Percentiles rank a stretch among this genome's conserved stretches.
Evolutionary conservation across 2,329 filamentous ascomycete species (phyloP).

Genomic region (Rhynchosporium graminicola): DNA sequence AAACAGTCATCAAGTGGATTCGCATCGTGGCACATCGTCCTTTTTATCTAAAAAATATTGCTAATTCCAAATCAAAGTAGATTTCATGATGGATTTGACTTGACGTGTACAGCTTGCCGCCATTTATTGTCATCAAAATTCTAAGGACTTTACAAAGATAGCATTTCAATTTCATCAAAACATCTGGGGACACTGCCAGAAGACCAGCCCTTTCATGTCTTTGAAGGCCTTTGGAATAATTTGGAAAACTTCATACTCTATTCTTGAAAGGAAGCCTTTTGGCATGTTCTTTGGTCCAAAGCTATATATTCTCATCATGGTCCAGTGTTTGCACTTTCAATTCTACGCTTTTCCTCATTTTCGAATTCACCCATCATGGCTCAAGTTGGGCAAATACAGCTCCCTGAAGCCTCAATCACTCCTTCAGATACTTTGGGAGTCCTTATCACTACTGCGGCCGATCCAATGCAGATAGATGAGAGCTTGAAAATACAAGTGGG

Average conservation of each 20-base stretch:
- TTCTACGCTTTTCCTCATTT: conserved; percentile 19
- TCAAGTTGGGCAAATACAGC: conserved; percentile 17
- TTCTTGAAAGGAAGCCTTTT: not conserved
- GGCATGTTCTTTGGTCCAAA: conserved; percentile 3
- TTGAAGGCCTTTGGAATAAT: not conserved
- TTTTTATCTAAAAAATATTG: too few species aligned
- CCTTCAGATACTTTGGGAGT: not conserved
- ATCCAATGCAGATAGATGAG: not conserved
- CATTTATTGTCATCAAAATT: too few species aligned
- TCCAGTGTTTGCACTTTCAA: conserved; percentile 1
- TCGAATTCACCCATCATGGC: conserved; percentile 18
- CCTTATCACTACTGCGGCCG: not conserved
- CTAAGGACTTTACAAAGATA: too few species aligned
- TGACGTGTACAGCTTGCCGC: too few species aligned
- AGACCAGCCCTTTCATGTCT: not conserved
- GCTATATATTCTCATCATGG: conserved; percentile 20
- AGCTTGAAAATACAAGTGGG: not conserved
- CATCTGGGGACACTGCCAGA: too few species aligned
- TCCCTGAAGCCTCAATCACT: not conserved
- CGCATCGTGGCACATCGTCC: too few species aligned
- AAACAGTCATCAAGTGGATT: too few species aligned
- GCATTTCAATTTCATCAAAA: too few species aligned
- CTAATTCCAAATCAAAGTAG: too few species aligned
- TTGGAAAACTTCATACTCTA: not conserved
- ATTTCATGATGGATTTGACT: too few species aligned